Evolutionary conservation across 441 rosid genomes (phyloP), one percentile per base, ranked within the genome.

Genomic region (Eutrema salsugineum): DNA sequence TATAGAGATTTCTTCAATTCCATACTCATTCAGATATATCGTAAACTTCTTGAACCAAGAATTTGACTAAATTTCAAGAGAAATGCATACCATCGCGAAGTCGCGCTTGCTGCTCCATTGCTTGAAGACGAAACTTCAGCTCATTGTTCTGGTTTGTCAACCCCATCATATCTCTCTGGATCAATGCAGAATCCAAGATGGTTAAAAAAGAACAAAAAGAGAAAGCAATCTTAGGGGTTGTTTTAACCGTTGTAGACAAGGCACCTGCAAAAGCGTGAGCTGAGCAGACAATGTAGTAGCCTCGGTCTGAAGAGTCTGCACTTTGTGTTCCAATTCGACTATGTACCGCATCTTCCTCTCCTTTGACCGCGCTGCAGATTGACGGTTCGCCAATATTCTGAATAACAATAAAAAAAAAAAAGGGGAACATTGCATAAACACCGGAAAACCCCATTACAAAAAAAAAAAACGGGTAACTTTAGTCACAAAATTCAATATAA

Each of bases 201-300:
- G 22, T 42, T 40, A 19, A 11, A 55, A 60, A 5, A 5, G 61
- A 76, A 42, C 9, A 33, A 4, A 35, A 10, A 46, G 39, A 6
- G 12, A 73, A 46, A 35, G 49, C 57, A 62, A 61, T 33, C 32
- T 46, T 5, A 19, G 35, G 11, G 10, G 9, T 3, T 9, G 10
- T 42, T 36, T 28, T 42, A 27, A 17, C 22, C 22, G 22, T 39
- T 11, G 33, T 24, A 15, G 38, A 44, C 46, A 11, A 71, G 36
- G 70, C 35, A 95, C 99, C 93, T 95, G 97, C 22, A 95, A 76
- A 72, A 86, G 93, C 0, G 98, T 95, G 66, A 93, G 90, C 81
- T 93, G 99, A 19, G 98, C 97, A 75, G 99, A 95, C 81, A 95
- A 81, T 35, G 99, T 91, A 22, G 98, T 95, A 36, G 97, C 98